These are phyloP conservation scores for Trametes cinnabarina DNA, from an alignment of 768 basidiomycete genomes.

Conservation along the genomic window DNA sequence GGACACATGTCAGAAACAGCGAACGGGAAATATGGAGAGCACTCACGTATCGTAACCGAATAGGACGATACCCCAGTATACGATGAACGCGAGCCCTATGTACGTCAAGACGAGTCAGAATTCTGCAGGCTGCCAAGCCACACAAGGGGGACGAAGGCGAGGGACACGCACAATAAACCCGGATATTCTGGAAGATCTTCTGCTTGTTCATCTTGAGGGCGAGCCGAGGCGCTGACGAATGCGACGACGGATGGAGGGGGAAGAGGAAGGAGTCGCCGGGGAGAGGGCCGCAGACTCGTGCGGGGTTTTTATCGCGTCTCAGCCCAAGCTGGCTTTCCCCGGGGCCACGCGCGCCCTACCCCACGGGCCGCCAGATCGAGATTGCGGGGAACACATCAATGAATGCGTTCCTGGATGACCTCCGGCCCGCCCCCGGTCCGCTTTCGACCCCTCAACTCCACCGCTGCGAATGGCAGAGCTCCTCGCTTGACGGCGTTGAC, in stretches of 20 bases:
- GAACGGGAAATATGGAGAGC: neutral
- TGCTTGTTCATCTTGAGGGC: constrained; percentile 8
- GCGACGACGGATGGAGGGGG: constrained; percentile 4
- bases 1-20: neutral
- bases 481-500: neutral
- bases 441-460: neutral
- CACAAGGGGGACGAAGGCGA: neutral
- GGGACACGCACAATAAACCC: constrained; percentile 57
- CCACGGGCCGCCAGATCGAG: constrained; percentile 19
- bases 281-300: neutral
- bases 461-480: neutral
- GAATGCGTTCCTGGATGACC: constrained; percentile 5
- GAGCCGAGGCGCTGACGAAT: neutral
- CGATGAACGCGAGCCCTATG: constrained; percentile 68
- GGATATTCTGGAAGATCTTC: constrained; percentile 50
- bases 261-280: constrained; percentile 4
- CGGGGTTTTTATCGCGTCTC: constrained; percentile 13
- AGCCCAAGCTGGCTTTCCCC: neutral
- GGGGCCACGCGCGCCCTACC: constrained; percentile 3
- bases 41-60: constrained; percentile 79
- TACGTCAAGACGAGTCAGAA: neutral
- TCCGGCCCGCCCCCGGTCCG: constrained; percentile 7
- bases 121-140: neutral
- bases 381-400: constrained; percentile 19
- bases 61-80: constrained; percentile 77